Base-by-base conservation (phyloP, 2,329 filamentous ascomycete genomes). In the Phoma herbarum region DNA sequence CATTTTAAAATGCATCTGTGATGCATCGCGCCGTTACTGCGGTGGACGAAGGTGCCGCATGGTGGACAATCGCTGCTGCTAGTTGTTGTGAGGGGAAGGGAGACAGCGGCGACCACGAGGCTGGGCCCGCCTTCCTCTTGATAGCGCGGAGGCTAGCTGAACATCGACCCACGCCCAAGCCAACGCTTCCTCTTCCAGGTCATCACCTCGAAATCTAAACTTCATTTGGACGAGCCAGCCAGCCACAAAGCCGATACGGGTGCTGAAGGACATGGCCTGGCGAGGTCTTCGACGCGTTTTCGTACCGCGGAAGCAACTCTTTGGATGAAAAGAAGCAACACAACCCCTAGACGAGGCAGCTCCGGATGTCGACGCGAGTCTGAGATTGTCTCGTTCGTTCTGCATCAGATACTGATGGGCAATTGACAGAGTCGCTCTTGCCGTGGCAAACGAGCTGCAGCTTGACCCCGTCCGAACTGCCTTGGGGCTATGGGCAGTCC, bases 211-310 rank as follows among this genome's bases (percentile, higher is more conserved):
- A 51, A 8, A 44, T 33, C 39, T 28, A 22, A 26, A 22, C 25
- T 10, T 7, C 43, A 41, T 49, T 45, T 1, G 42, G 49, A 44
- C 7, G 37, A 18, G 55, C 50, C 56, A 59, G 56, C 56, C 44
- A 59, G 56, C 56, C 56, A 59, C 56, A 35, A 49, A 42, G 26
- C 37, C 4, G 22, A 48, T 35, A 49, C 28, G 52, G 50, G 50
- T 28, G 48, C 41, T 45, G 50, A 37, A 23, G 11, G 10, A 49
- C 37, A 43, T 52, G 46, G 28, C 33, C 53, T 44, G 54, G 59
- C 31, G 46, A 42, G 31, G 16, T 31, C 9, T 23, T 28, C 47
- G 47, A 41, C 26, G 26, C 23, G 26, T 10, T 9, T 16, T 44
- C 39, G 14, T 20, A 35, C 26, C 29, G n/a, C 41, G 31, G 41